These are phyloP conservation scores for Pseudogymnoascus sp. DNA, from an alignment of 2,329 filamentous ascomycete species.

Conservation along the genomic window DNA sequence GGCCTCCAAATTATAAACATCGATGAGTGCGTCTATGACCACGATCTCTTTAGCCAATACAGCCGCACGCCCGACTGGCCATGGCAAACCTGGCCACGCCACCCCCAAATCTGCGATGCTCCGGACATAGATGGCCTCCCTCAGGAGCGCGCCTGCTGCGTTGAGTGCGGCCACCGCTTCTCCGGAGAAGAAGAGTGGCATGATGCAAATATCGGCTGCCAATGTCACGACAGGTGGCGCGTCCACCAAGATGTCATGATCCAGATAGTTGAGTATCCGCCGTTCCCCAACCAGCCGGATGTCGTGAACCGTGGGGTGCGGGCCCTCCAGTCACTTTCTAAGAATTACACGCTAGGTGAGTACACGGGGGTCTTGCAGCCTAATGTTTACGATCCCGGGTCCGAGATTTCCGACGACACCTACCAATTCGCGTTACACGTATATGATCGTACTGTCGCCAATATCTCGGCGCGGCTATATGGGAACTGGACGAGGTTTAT, in stretches of 20 bases:
- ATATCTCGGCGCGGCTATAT: not conserved
- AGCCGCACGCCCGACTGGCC: not conserved
- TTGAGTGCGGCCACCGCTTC: not conserved
- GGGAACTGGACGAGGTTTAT: slow-evolving; percentile 6
- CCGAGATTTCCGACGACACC: not conserved
- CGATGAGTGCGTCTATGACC: not conserved
- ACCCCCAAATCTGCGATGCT: not conserved
- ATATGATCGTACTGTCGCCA: not conserved
- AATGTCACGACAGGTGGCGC: not conserved
- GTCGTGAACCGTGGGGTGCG: slow-evolving; percentile 2
- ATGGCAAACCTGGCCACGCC: not conserved
- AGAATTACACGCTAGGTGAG: too few species aligned
- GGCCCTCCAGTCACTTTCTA: too few species aligned
- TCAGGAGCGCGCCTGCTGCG: not conserved
- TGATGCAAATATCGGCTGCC: not conserved
- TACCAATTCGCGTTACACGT: not conserved
- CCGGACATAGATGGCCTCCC: not conserved
- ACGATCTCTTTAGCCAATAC: not conserved
- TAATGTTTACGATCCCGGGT: not conserved
- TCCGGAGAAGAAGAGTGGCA: not conserved
- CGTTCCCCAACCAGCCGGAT: not conserved
- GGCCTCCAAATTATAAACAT: not conserved
- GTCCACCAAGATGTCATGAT: not conserved
- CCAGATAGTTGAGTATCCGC: slow-evolving; percentile 2
- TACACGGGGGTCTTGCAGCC: not conserved